Evolutionary conservation across 2,329 filamentous ascomycete genomes (phyloP), one percentile per base, ranked within the genome.

Genomic region (Hymenoscyphus fructigenus): DNA sequence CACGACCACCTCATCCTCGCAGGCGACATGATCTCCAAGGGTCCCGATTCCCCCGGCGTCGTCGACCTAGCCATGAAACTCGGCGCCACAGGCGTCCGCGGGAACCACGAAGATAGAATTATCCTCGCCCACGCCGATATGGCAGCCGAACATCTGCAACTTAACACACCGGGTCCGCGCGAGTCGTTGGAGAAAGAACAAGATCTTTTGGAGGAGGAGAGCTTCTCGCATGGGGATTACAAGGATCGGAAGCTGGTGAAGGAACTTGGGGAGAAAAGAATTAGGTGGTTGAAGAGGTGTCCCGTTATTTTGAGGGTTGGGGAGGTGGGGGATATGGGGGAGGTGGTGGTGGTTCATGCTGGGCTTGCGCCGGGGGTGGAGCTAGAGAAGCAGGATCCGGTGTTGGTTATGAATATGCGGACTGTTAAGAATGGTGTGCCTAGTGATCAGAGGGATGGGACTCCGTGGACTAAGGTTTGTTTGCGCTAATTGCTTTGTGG

Each of bases 381-480:
- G 0, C 81, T 96, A 15, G 82, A 88, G 57, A 80, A 84, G 60
- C 94, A 89, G 71, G 84, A 97, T 76, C 90, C 93, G 0, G 88
- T 86, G 76, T 88, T 90, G 60, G 90, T 91, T 50, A 97, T 97
- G 93, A 95, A 92, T 75, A 96, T 99, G 91, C 88, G 93, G 64
- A 91, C 88, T 6, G 74, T 77, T 15, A 60, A 72, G 15, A 59
- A 74, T 60, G 73, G 71, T 1, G 63, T 73, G 7, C 72, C 73
- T 0, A 76, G 70, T 61, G 71, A 74, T 9, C 64, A 66, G 32
- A 65, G 70, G 55, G 64, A 70, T 4, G 75, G 74, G 0, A 68
- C 36, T 28, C 62, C 32, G 17, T 77, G 75, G 75, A 69, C 65
- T 14, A 75, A 77, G 71, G 75, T 75, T 69, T 47, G 44, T 41